Evolutionary conservation across 2,329 filamentous ascomycete species (phyloP).

Genomic region (Alternaria sp.): DNA sequence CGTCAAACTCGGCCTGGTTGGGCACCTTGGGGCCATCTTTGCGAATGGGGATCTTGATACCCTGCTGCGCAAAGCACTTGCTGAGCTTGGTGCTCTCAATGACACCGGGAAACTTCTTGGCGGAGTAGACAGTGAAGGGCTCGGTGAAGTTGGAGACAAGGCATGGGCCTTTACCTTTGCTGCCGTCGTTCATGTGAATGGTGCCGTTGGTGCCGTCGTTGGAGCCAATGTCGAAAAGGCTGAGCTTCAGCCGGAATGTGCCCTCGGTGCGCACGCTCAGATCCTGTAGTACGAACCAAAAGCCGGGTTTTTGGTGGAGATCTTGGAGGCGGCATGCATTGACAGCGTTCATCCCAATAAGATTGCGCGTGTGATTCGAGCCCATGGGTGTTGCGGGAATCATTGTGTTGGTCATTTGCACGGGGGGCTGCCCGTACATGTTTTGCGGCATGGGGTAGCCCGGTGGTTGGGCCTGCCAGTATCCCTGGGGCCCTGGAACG

Average conservation of each 20-base stretch:
- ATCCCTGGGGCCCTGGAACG: not conserved
- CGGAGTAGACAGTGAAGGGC: slow-evolving; percentile 90
- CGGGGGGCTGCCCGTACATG: not conserved
- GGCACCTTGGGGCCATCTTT: slow-evolving; percentile 72
- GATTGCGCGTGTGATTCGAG: slow-evolving; percentile 83
- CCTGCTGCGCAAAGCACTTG: slow-evolving; percentile 90
- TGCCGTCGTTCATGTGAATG: slow-evolving; percentile 55
- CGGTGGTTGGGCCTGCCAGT: not conserved
- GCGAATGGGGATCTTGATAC: slow-evolving; percentile 94
- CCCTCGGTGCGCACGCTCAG: slow-evolving; percentile 93
- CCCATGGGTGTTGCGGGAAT: slow-evolving; percentile 47
- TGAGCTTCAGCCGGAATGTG: slow-evolving; percentile 76
- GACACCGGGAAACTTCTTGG: slow-evolving; percentile 97
- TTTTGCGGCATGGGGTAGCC: not conserved
- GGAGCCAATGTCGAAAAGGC: slow-evolving; percentile 83
- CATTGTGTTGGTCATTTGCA: slow-evolving; percentile 3
- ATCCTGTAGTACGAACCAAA: slow-evolving; percentile 97
- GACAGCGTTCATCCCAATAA: slow-evolving; percentile 89
- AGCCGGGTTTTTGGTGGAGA: slow-evolving; percentile 78
- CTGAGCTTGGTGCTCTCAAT: slow-evolving; percentile 91
- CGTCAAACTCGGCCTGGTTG: slow-evolving; percentile 54
- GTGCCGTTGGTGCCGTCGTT: slow-evolving; percentile 58
- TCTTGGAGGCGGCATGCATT: slow-evolving; percentile 87
- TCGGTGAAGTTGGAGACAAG: slow-evolving; percentile 87
- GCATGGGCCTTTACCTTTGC: slow-evolving; percentile 78